These are phyloP conservation scores for Pseudonectria foliicola DNA, from an alignment of 2,329 filamentous ascomycete genomes.

Conservation along the genomic window DNA sequence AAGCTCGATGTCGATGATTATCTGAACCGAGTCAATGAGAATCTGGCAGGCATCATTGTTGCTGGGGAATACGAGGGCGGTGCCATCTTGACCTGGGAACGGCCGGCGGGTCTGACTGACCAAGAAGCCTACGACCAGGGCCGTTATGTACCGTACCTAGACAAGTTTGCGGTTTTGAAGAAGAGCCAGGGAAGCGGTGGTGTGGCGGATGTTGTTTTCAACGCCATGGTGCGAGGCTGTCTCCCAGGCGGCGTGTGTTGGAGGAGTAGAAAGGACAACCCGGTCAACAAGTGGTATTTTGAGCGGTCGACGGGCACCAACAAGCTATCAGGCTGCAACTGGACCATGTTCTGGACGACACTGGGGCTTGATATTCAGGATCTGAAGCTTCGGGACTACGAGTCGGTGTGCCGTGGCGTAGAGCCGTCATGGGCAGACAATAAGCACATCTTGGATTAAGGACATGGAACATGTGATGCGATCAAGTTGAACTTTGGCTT, in stretches of 20 bases:
- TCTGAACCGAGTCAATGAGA: conserved; percentile 68
- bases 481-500: too few relatives aligned
- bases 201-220: conserved; percentile 93
- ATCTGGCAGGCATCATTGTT: conserved; percentile 85
- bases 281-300: conserved; percentile 99
- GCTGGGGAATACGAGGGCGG: conserved; percentile 96
- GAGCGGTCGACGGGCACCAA: conserved; percentile 78
- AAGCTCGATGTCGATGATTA: conserved; percentile 81
- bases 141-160: conserved; percentile 82
- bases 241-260: conserved; percentile 88
- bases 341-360: conserved; percentile 99
- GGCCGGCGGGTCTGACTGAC: conserved; percentile 53
- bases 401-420: conserved; percentile 62
- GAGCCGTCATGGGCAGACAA: conserved; percentile 57
- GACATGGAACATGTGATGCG: neutral
- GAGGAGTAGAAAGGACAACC: conserved; percentile 83
- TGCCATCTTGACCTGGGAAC: conserved; percentile 91
- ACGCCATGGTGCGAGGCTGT: conserved; percentile 84
- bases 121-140: conserved; percentile 47
- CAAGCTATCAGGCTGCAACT: conserved; percentile 75
- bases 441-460: conserved; percentile 50
- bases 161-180: conserved; percentile 93
- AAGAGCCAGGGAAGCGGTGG: conserved; percentile 83
- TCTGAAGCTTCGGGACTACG: conserved; percentile 58
- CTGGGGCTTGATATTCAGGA: conserved; percentile 51